Conservation (phyloP, 176 grass and related monocot species). For the Panicum miliaceum region DNA sequence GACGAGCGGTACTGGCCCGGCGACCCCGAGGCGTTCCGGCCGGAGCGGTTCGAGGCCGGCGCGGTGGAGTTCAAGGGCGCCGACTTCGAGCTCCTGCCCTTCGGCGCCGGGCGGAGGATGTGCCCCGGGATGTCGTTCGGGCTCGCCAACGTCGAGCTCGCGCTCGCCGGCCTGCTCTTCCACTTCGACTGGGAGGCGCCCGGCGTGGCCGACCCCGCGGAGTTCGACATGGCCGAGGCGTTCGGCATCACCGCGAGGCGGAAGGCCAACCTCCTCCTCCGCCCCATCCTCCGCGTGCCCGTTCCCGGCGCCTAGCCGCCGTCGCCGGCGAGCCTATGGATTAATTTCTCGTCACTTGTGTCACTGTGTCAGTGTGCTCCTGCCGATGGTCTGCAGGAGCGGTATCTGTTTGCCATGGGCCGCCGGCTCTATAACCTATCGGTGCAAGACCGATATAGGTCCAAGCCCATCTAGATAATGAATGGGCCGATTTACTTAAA, state of each 20-base stretch:
- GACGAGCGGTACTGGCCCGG: slow-evolving; percentile 56
- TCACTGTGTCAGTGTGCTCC: background rate
- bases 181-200: slow-evolving; percentile 62
- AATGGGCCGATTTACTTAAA: no score
- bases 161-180: slow-evolving; percentile 48
- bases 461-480: no score
- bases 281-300: slow-evolving; percentile 28
- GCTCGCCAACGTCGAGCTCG: slow-evolving; percentile 55
- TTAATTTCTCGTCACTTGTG: background rate
- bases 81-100: slow-evolving; percentile 57
- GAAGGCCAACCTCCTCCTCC: slow-evolving; percentile 37
- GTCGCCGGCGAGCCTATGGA: no score
- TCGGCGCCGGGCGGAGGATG: slow-evolving; percentile 59
- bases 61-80: slow-evolving; percentile 45
- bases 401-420: no score
- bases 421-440: no score
- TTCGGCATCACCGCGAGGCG: slow-evolving; percentile 34
- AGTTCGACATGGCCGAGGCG: slow-evolving; percentile 51
- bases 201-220: background rate
- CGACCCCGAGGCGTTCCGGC: slow-evolving; percentile 49
- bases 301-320: background rate
- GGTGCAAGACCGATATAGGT: no score
- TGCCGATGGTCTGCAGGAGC: no score
- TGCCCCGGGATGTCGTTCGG: slow-evolving; percentile 55
- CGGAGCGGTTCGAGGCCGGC: slow-evolving; percentile 43